Conservation (phyloP, 805 yeast species). For the Suhomyces prunicola region DNA sequence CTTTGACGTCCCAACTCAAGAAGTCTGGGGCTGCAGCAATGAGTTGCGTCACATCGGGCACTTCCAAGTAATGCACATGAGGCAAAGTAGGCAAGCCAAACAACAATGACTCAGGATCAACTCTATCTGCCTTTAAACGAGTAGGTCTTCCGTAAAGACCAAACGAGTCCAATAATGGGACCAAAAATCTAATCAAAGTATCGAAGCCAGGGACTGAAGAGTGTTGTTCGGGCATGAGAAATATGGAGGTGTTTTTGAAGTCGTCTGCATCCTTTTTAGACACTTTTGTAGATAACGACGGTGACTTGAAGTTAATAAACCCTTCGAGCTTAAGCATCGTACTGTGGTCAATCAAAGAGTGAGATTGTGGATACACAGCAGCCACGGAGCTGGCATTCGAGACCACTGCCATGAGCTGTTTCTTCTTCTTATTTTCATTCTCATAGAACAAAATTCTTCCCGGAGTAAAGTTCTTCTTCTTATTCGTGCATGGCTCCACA, state of each 20-base stretch:
- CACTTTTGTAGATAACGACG: conserved; percentile 31
- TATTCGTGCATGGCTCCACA: conserved; percentile 64
- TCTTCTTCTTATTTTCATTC: conserved; percentile 70
- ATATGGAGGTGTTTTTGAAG: conserved; percentile 40
- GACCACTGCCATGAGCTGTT: conserved; percentile 74
- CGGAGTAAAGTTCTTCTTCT: conserved; percentile 43
- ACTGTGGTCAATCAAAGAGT: conserved; percentile 75
- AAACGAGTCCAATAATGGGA: conserved; percentile 41
- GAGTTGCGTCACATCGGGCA: conserved; percentile 26
- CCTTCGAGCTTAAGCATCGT: conserved; percentile 92
- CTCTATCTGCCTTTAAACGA: conserved; percentile 40
- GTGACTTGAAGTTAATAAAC: conserved; percentile 55
- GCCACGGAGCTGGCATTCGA: conserved; percentile 66
- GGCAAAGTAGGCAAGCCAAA: conserved; percentile 47
- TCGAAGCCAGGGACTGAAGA: conserved; percentile 48
- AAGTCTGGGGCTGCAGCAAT: conserved; percentile 16
- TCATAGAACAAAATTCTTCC: conserved; percentile 83
- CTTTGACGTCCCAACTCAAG: conserved; percentile 35
- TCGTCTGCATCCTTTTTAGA: conserved; percentile 30
- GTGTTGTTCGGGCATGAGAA: conserved; percentile 44
- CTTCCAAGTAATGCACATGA: conserved; percentile 40
- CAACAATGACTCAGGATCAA: conserved; percentile 38
- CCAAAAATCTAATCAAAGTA: conserved; percentile 42
- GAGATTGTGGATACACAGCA: conserved; percentile 91
- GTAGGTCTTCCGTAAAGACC: conserved; percentile 47